Evolutionary conservation across 768 basidiomycete genomes (phyloP).

Genomic region (Pluteus cervinus): DNA sequence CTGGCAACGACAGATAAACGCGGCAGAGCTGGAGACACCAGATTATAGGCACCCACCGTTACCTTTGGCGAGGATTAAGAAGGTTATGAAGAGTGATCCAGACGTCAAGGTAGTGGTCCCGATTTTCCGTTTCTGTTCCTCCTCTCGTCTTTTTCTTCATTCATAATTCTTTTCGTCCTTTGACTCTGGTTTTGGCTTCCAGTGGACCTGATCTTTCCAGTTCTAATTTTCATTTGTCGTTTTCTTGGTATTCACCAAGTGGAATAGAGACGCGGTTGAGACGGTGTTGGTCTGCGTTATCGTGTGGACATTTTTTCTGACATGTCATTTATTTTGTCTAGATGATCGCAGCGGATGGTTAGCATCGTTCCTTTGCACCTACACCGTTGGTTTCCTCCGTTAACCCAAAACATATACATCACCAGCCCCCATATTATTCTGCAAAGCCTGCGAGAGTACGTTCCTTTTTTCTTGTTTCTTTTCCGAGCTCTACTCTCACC

Average conservation of each 20-base stretch:
- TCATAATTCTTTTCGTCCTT: not conserved
- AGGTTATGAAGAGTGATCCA: slow-evolving; percentile 98
- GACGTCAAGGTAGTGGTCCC: slow-evolving; percentile 91
- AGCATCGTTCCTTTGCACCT: slow-evolving; percentile 14
- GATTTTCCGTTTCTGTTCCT: slow-evolving; percentile 1
- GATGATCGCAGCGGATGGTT: slow-evolving; percentile 99
- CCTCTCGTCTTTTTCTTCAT: slow-evolving; percentile 1
- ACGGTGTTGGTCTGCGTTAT: too few species aligned
- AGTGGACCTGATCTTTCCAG: slow-evolving; percentile 1
- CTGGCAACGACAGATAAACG: slow-evolving; percentile 86
- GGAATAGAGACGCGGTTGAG: too few species aligned
- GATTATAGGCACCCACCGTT: slow-evolving; percentile 86
- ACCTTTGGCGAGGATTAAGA: slow-evolving; percentile 94
- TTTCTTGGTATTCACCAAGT: not conserved
- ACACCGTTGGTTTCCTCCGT: slow-evolving; percentile 8
- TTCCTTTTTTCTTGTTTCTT: slow-evolving; percentile 13
- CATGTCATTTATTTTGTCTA: slow-evolving; percentile 20
- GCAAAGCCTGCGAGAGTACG: slow-evolving; percentile 98
- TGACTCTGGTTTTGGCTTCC: slow-evolving; percentile 1
- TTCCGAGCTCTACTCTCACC: not conserved
- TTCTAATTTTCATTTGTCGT: not conserved
- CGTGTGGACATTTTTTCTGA: slow-evolving; percentile 7
- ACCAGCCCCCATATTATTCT: slow-evolving; percentile 88
- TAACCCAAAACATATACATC: slow-evolving; percentile 8
- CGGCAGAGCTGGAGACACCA: slow-evolving; percentile 82